Conservation (phyloP, 2,329 filamentous ascomycete genomes). For the Aspergillus ibericus region DNA sequence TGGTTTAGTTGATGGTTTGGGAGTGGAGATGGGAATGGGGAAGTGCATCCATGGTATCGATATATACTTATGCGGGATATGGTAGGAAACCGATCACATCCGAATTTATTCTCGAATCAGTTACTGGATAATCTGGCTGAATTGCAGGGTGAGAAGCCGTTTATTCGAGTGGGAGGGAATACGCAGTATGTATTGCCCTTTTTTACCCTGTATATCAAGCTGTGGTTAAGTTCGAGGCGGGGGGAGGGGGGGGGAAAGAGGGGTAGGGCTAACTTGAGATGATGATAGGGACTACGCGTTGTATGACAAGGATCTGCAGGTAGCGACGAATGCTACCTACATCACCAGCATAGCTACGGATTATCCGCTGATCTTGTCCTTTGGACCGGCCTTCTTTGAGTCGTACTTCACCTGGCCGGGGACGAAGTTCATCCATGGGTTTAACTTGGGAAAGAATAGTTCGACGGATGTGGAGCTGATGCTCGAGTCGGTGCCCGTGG, state of each 20-base stretch:
- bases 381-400: slow-evolving; percentile 2
- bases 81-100: not conserved
- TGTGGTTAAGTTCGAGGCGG: not conserved
- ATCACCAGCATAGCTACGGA: slow-evolving; percentile 2
- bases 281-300: not conserved
- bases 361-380: not conserved
- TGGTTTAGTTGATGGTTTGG: no score
- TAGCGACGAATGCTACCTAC: not conserved
- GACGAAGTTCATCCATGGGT: slow-evolving; percentile 4
- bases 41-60: not conserved
- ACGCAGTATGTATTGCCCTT: not conserved
- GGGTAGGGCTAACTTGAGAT: not conserved
- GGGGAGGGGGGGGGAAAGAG: not conserved
- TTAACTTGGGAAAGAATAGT: not conserved
- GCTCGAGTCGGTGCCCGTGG: slow-evolving; percentile 52
- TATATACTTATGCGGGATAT: not conserved
- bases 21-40: not conserved
- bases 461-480: not conserved
- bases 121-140: not conserved
- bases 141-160: not conserved
- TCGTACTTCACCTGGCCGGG: slow-evolving; percentile 4
- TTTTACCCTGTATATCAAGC: no score
- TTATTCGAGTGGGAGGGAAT: not conserved
- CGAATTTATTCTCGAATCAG: slow-evolving; percentile 4
- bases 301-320: not conserved